Percentiles rank a stretch among this genome's conserved stretches.
Conservation (phyloP, 108 stramenopile species). For the Poteriospumella lacustris region DNA sequence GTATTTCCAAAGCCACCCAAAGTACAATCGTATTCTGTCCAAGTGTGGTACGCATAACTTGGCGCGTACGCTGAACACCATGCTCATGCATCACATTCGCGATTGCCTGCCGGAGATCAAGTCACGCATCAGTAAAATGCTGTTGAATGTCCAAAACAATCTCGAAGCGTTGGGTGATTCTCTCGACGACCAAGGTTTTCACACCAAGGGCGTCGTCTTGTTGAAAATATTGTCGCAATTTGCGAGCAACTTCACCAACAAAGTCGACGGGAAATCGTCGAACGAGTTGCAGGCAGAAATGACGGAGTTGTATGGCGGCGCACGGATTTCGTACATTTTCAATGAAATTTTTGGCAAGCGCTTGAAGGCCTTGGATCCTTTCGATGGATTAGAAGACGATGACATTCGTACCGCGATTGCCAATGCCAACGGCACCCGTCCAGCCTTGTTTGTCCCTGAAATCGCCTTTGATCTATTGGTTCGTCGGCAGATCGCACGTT, state of each 20-base stretch:
- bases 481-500: constrained; percentile 75
- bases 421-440: constrained; percentile 88
- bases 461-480: constrained; percentile 90
- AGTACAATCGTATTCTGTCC: constrained; percentile 59
- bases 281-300: constrained; percentile 42
- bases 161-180: constrained; percentile 63
- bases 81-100: constrained; percentile 93
- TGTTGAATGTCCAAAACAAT: constrained; percentile 75
- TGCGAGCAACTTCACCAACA: constrained; percentile 50
- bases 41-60: constrained; percentile 34
- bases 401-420: constrained; percentile 93
- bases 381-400: constrained; percentile 82
- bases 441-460: constrained; percentile 91
- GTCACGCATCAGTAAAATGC: constrained; percentile 72
- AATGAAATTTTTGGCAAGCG: constrained; percentile 80
- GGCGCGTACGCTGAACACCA: constrained; percentile 59
- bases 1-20: constrained; percentile 84
- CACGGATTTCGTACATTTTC: constrained; percentile 87
- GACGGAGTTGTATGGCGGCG: constrained; percentile 90
- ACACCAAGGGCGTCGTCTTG: constrained; percentile 66
- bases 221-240: constrained; percentile 82
- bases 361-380: constrained; percentile 76
- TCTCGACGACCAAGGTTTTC: constrained; percentile 39
- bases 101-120: constrained; percentile 93
- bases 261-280: constrained; percentile 20